Evolutionary conservation across 495 filamentous ascomycete genomes (phyloP), one percentile per base, ranked within the genome.

Genomic region (Podospora australis): DNA sequence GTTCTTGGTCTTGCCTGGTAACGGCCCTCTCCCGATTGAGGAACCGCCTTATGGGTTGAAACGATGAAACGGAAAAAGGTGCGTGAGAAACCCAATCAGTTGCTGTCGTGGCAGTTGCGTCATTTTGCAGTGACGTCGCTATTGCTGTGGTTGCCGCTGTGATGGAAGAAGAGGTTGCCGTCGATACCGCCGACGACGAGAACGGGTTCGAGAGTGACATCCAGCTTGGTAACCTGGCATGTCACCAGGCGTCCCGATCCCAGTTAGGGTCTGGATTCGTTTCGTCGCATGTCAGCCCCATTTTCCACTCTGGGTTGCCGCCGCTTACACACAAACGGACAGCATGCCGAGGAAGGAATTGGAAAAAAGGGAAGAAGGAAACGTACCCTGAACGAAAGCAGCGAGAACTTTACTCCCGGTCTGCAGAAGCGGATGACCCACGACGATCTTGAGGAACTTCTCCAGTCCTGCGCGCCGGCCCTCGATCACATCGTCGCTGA

Each of bases 401-500:
- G 88, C 90, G 56, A 98, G 66, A 49, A 97, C 92, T 69, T 96
- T 96, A 63, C 89, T 95, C 43, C 94, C 94, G 25, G 94, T 97
- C 80, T 98, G 92, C 70, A 98, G 69, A 52, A 98, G 73, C 47
- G 92, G 92, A 69, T 98, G 92, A 0, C 92, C 90, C 0, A 95
- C 92, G 3, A 98, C 92, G 55, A 98, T 97, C 80, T 95, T 89
- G 62, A 98, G 67, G 63, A 98, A 98, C 57, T 91, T 80, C 73
- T 98, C 90, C 49, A 98, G 72, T 7, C 92, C 92, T 57, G 90
- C 86, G 38, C 91, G 75, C 22, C 92, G 75, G 64, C 95, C 88
- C 78, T 98, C 94, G 62, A 98, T 98, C 56, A 98, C 94, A 59
- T 96, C 92, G 63, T 98, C 92, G 51, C 86, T 91, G 71, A 98